Conservation (phyloP, 208 protist genomes). For the Crithidia thermophila region DNA sequence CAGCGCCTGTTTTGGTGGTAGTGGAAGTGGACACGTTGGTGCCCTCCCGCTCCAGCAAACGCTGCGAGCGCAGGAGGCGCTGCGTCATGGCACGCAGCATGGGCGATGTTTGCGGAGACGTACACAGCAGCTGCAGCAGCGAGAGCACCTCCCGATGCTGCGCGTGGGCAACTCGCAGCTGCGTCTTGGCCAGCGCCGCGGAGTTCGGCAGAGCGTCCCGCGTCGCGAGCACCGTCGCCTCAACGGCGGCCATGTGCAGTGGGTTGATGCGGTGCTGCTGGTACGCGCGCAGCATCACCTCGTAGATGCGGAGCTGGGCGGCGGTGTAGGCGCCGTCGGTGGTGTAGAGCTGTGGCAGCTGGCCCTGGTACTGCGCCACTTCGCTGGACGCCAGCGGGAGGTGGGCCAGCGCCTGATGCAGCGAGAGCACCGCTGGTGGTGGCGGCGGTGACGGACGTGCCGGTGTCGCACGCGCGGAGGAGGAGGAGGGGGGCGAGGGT, state of each 20-base stretch:
- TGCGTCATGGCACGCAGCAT: constrained; percentile 2
- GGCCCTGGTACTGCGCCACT: constrained; percentile 26
- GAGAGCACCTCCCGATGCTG: constrained; percentile 27
- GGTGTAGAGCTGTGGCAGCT: constrained; percentile 13
- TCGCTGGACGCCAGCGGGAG: constrained; percentile 13
- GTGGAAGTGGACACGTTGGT: no score
- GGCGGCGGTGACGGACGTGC: no score
- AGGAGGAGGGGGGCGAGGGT: no score
- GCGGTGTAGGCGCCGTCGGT: constrained; percentile 2
- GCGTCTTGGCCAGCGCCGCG: background rate
- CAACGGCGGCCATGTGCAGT: constrained; percentile 49
- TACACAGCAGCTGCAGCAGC: constrained; percentile 27
- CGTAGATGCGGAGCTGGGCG: constrained; percentile 45
- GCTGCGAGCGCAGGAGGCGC: constrained; percentile 10
- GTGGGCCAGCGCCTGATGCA: constrained; percentile 1
- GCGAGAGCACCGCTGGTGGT: background rate
- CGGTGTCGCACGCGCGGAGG: no score
- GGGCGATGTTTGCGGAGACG: no score
- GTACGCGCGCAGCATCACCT: constrained; percentile 36
- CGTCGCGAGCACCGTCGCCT: constrained; percentile 13
- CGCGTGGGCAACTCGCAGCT: background rate
- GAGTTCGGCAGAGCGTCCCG: background rate
- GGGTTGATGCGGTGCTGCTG: constrained; percentile 45
- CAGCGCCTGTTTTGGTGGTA: no score
- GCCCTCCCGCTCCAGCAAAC: constrained; percentile 24